Conservation (phyloP, 2,329 filamentous ascomycete genomes). For the Beauveria brongniartii region DNA sequence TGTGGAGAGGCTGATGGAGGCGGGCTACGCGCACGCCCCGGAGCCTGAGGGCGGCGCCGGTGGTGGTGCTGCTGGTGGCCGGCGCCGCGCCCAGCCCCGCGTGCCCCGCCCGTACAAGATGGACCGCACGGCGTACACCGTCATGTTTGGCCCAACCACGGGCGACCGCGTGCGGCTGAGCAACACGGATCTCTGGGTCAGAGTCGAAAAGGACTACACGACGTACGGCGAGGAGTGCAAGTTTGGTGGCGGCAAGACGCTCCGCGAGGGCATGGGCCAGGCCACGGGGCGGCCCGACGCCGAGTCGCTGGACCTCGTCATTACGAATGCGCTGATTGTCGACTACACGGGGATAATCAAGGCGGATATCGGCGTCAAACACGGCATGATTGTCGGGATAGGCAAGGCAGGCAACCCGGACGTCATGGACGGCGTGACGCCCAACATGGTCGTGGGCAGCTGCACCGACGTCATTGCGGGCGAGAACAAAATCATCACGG, state of each 20-base stretch:
- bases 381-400: slow-evolving; percentile 78
- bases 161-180: slow-evolving; percentile 80
- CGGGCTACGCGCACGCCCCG: slow-evolving; percentile 78
- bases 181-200: slow-evolving; percentile 80
- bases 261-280: slow-evolving; percentile 94
- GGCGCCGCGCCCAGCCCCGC: slow-evolving; percentile 76
- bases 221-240: slow-evolving; percentile 88
- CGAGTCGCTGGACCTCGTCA: slow-evolving; percentile 72
- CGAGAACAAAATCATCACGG: slow-evolving; percentile 84
- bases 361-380: slow-evolving; percentile 88
- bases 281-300: slow-evolving; percentile 66
- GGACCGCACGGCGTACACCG: slow-evolving; percentile 68
- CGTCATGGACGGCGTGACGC: slow-evolving; percentile 80
- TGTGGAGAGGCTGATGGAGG: slow-evolving; percentile 55
- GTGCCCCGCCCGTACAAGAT: slow-evolving; percentile 75
- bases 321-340: slow-evolving; percentile 83
- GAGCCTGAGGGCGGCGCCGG: slow-evolving; percentile 58
- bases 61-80: slow-evolving; percentile 73
- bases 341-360: slow-evolving; percentile 94
- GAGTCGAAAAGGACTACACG: slow-evolving; percentile 79
- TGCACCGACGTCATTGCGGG: slow-evolving; percentile 89
- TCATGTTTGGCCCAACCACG: slow-evolving; percentile 89
- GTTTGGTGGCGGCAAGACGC: slow-evolving; percentile 89
- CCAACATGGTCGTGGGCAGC: slow-evolving; percentile 72
- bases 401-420: slow-evolving; percentile 97